Evolutionary conservation across 164 flowering plant species (phyloP), one percentile per base, ranked within the genome.

Genomic region (Sextonia rubra): DNA sequence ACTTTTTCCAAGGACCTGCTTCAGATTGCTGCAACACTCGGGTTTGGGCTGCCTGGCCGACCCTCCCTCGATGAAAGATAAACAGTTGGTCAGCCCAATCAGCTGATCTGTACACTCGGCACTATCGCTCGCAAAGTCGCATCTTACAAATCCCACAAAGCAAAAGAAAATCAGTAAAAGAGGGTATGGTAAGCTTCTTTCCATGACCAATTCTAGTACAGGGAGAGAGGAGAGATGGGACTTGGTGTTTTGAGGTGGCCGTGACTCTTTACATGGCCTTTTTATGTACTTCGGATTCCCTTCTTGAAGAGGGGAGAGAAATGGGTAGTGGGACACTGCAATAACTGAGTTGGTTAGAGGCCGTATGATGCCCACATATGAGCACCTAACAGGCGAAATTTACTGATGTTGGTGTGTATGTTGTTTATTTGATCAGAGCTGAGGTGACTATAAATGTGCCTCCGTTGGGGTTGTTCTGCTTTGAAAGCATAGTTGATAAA

Each of bases 11-110:
- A 90, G 72, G 3, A 90, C 86, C 62, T 79, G 72, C 37, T 85
- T 82, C 30, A 92, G 82, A 0, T 91, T 89, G 8, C 74, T 73
- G 76, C 98, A 92, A 65, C 98, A 92, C 65, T 92, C 96, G 0
- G 72, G 70, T 2, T 92, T 85, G 0, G 96, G 96, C 14, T 83
- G 47, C 69, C 86, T 88, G 0, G 89, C 83, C 0, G 77, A 56
- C 0, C 92, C 91, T n/a, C n/a, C 44, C 8, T 88, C 79, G 6
- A 89, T 93, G 49, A 85, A 92, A 8, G 90, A 79, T 12, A 90
- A 82, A 61, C 98, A 92, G 0, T 87, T 75, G 14, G 91, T 84
- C 3, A 92, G 77, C 12, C 90, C 88, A 0, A 81, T 86, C 37
- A 91, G 73, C 52, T 85, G 81, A 23, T 73, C 48, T 3, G 85